Percentiles rank a stretch among this genome's conserved stretches.
phyloP scores from a whole-genome alignment of 805 yeast genomes.

The Suhomyces faveliae region DNA sequence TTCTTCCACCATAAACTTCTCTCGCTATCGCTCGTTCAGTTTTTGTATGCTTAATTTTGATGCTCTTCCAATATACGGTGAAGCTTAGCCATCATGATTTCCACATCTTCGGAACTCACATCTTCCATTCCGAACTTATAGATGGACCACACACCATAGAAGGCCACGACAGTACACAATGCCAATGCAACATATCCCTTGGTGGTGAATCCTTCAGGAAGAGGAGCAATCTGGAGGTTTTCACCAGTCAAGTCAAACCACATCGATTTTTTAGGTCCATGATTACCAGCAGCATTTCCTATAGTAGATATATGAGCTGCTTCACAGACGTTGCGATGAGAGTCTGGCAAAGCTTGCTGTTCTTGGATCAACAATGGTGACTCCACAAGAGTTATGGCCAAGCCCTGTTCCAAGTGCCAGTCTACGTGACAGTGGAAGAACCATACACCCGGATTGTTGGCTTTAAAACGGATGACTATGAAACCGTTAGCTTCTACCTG shows the following conservation, averaged over 20 bases:
- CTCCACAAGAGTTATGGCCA: constrained; percentile 69
- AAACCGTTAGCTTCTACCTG: constrained; percentile 66
- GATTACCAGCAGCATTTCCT: constrained; percentile 70
- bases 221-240: constrained; percentile 54
- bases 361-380: constrained; percentile 57
- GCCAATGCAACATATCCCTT: constrained; percentile 67
- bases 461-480: constrained; percentile 67
- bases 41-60: constrained; percentile 8
- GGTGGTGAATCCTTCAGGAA: constrained; percentile 68
- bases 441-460: constrained; percentile 94
- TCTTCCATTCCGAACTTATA: constrained; percentile 67
- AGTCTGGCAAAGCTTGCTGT: constrained; percentile 34
- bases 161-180: constrained; percentile 52
- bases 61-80: constrained; percentile 30
- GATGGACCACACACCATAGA: constrained; percentile 61
- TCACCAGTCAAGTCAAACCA: constrained; percentile 63
- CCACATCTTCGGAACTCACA: constrained; percentile 48
- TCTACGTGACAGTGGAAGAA: constrained; percentile 90
- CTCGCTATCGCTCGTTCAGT: too few relatives aligned
- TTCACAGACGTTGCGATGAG: constrained; percentile 51
- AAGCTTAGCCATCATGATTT: constrained; percentile 37
- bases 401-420: constrained; percentile 82
- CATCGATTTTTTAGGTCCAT: constrained; percentile 44
- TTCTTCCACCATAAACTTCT: too few relatives aligned
- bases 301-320: constrained; percentile 42